Evolutionary conservation across 2,329 filamentous ascomycete species (phyloP), one percentile per base, ranked within the genome.

Genomic region (Ploettnerulaceae sp.): DNA sequence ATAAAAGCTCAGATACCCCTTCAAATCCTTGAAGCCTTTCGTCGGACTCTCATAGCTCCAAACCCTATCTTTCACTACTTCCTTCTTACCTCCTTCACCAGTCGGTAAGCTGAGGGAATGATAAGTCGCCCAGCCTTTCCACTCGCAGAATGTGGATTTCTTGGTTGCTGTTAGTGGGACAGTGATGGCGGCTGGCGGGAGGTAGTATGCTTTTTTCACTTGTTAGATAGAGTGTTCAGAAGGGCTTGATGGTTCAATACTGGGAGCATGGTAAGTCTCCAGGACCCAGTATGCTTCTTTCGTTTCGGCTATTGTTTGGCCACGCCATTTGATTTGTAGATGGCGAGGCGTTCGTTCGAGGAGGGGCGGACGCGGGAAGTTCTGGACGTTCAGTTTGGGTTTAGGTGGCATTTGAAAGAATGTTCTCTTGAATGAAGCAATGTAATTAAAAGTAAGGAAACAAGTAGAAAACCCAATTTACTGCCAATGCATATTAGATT

Each of bases 231-330:
- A n/a, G n/a, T n/a, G n/a, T n/a, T n/a, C n/a, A n/a, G n/a, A 31
- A 15, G 26, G 37, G 33, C 12, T 12, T 8, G 22, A 32, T 28
- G 28, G 15, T 3, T 8, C 8, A n/a, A 20, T 57, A 77, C 74
- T 81, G 4, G 79, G 79, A 25, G 79, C 76, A 55, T 82, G 78
- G 54, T 77, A 75, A 14, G 77, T 81, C 61, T 82, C 77, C 25
- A 82, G 66, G 3, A 79, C 77, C 78, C 79, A 81, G 60, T 73
- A 81, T 2, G 72, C 76, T 35, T 76, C 70, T 45, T 67, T 73
- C 5, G 79, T 81, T 33, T 82, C 75, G 8, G 76, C 79, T 51
- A 82, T 73, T 38, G 71, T 65, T 35, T 73, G 64, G 15, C 71
- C 73, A 20, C 73, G 67, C 70, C 75, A 81, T 59, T 71, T 75